Evolutionary conservation across 768 basidiomycete species (phyloP), one percentile per base, ranked within the genome.

Genomic region (Russula griseocarnosa): DNA sequence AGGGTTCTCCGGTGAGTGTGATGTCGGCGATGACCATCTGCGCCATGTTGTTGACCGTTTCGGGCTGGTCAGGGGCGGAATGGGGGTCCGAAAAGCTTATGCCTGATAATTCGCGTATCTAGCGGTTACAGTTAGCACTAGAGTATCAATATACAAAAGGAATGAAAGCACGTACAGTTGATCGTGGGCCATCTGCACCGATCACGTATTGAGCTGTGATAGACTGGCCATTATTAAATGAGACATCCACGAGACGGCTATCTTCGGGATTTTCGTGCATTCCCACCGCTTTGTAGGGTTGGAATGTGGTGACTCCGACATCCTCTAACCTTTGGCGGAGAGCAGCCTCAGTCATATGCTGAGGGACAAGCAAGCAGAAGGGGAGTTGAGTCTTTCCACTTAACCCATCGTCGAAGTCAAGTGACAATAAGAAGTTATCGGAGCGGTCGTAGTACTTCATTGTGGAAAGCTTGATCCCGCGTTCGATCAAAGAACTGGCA

Each of bases 121-220:
- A 47, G 36, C 7, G 8, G 0, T 24, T 22, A 58, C 18, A 63
- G 54, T 60, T 44, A 44, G 24, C n/a, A 13, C 69, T 8, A 34
- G 47, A 52, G n/a, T 28, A 22, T n/a, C 20, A 44, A 10, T 5
- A 54, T 40, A 44, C 9, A 32, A n/a, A 30, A 55, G 7, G 24
- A 14, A 40, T 18, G n/a, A 32, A 26, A 7, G 55, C 65, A 69
- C 75, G 55, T 67, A 82, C 83, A 38, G 70, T 67, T 0, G 82
- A 84, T 61, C 70, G 75, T 3, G 80, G 72, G 4, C 83, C 82
- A 67, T 85, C 83, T 6, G 82, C 81, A 26, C 79, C 82, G 36
- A 83, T 67, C 5, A 83, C 77, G 69, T 81, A 82, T 38, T 75
- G 76, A 16, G 82, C 70, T 3, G 70, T 75, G 42, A 83, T 75